phyloP scores from a whole-genome alignment of 192 early-diverging fungal genomes.

The Umbelopsis isabellina region DNA sequence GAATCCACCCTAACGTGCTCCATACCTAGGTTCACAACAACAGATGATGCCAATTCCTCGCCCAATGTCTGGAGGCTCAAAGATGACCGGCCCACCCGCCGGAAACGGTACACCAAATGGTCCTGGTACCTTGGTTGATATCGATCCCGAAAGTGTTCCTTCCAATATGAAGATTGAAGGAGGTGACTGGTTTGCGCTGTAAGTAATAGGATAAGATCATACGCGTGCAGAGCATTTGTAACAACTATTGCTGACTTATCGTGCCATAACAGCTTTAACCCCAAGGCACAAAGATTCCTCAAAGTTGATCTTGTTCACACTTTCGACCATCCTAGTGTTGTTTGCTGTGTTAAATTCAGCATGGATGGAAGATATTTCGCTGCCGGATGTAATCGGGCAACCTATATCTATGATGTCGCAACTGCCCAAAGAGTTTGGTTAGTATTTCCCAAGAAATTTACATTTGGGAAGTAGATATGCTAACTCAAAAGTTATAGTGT shows the following conservation, averaged over 20 bases:
- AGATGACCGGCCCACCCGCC: not conserved
- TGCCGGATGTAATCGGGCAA: conserved; percentile 91
- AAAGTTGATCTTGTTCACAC: conserved; percentile 72
- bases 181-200: conserved; percentile 89
- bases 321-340: conserved; percentile 76
- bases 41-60: not conserved
- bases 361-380: conserved; percentile 92
- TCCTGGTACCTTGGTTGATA: conserved; percentile 59
- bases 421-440: conserved; percentile 17
- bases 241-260: not conserved
- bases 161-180: conserved; percentile 80
- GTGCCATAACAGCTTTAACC: conserved; percentile 59
- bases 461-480: too few relatives aligned
- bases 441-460: not conserved
- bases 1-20: not conserved
- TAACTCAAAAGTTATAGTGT: conserved; percentile 40
- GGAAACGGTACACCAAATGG: not conserved
- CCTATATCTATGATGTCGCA: conserved; percentile 79
- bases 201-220: conserved; percentile 18
- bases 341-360: conserved; percentile 98
- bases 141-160: conserved; percentile 81
- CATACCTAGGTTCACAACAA: not conserved
- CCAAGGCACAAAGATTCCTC: conserved; percentile 63
- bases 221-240: not conserved
- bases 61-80: not conserved